These are phyloP conservation scores for Boletus semigastroideus DNA, from an alignment of 1,284 basidiomycete species.

Conservation along the genomic window DNA sequence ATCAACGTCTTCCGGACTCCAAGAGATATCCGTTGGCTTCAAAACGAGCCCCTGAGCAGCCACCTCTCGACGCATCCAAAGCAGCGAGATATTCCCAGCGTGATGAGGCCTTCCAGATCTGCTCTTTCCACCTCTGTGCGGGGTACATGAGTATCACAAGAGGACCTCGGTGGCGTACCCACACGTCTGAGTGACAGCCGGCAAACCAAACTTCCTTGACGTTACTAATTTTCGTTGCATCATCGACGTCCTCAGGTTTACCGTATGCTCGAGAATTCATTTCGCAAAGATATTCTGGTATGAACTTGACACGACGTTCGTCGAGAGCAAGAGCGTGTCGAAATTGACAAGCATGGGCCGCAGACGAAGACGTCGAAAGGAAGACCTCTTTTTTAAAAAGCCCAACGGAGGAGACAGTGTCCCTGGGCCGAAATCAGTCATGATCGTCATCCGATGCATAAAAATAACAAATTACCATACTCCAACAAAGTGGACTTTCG, in stretches of 20 bases:
- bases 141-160: background rate
- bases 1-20: slow-evolving; percentile 29
- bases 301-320: slow-evolving; percentile 41
- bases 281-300: slow-evolving; percentile 38
- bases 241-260: too few relatives aligned
- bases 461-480: slow-evolving; percentile 33
- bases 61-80: slow-evolving; percentile 33
- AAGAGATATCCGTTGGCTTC: slow-evolving; percentile 21
- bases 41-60: slow-evolving; percentile 19
- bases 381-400: slow-evolving; percentile 23
- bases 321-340: slow-evolving; percentile 45
- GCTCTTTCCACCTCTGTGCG: too few relatives aligned
- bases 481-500: slow-evolving; percentile 41
- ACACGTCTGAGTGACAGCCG: slow-evolving; percentile 37
- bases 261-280: background rate
- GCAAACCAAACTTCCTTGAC: slow-evolving; percentile 34
- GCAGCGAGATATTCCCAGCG: slow-evolving; percentile 22
- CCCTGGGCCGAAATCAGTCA: slow-evolving; percentile 1
- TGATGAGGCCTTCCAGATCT: too few relatives aligned
- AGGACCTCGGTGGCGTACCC: background rate
- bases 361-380: slow-evolving; percentile 16
- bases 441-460: background rate
- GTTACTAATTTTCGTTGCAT: slow-evolving; percentile 12
- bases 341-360: slow-evolving; percentile 34
- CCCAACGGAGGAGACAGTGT: slow-evolving; percentile 39